Percentiles rank a stretch among this genome's conserved stretches.
Evolutionary conservation across 1,284 basidiomycete species (phyloP).

Genomic region (Ganoderma sinense): DNA sequence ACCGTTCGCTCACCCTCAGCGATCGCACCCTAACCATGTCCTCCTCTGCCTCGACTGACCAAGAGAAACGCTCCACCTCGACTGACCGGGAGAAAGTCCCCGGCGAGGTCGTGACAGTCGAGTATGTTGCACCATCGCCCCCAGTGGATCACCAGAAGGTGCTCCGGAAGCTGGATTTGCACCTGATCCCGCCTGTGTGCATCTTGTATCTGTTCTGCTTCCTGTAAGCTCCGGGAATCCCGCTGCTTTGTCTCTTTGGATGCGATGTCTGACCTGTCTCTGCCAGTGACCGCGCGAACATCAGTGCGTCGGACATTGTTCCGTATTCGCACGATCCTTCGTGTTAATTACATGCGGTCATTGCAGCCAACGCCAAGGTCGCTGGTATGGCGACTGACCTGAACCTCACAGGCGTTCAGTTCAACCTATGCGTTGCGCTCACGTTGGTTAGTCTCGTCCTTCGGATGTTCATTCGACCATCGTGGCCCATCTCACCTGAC

Average conservation of each 20-base stretch:
- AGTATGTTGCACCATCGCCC: no score
- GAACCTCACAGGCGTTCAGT: slow-evolving; percentile 26
- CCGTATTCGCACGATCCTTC: slow-evolving; percentile 30
- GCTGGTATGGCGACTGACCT: slow-evolving; percentile 24
- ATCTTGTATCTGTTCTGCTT: slow-evolving; percentile 41
- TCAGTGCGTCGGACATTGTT: slow-evolving; percentile 57
- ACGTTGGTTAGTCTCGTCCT: slow-evolving; percentile 15
- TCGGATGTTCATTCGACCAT: no score
- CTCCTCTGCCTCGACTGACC: not conserved
- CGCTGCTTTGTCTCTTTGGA: not conserved
- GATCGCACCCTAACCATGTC: not conserved
- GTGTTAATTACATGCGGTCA: slow-evolving; percentile 19
- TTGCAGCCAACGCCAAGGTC: slow-evolving; percentile 31
- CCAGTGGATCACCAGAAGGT: slow-evolving; percentile 8
- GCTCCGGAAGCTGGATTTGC: slow-evolving; percentile 34
- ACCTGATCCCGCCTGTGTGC: slow-evolving; percentile 12
- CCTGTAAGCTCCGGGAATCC: slow-evolving; percentile 12
- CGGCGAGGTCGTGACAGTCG: no score
- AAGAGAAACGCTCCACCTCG: not conserved
- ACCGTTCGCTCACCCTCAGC: not conserved
- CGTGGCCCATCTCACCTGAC: not conserved
- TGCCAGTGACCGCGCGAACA: slow-evolving; percentile 68
- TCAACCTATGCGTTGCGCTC: slow-evolving; percentile 26
- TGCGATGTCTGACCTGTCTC: slow-evolving; percentile 43
- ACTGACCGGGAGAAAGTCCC: no score